Evolutionary conservation across 164 flowering plant species (phyloP).

Genomic region (Liquidambar formosana): DNA sequence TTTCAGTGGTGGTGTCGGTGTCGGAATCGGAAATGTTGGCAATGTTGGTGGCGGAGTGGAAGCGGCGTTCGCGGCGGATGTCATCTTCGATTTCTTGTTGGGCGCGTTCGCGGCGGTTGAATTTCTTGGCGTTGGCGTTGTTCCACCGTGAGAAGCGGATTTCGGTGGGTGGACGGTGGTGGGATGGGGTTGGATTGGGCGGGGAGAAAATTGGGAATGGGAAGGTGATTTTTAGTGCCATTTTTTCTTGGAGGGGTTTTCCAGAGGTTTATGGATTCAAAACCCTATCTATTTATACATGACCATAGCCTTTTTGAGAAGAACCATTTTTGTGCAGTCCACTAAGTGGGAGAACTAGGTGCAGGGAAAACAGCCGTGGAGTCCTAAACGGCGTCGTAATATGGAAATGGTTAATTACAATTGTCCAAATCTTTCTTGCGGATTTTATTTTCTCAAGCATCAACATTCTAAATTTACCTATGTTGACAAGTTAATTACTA

Average conservation of each 20-base stretch:
- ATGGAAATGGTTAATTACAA: too few species aligned
- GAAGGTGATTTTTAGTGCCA: slow-evolving; percentile 48
- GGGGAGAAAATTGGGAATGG: slow-evolving; percentile 64
- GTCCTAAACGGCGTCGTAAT: too few species aligned
- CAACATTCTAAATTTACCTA: too few species aligned
- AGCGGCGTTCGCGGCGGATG: slow-evolving; percentile 62
- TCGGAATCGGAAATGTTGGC: slow-evolving; percentile 23
- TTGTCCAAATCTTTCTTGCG: too few species aligned
- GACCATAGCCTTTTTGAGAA: not conserved
- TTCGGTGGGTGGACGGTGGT: slow-evolving; percentile 43
- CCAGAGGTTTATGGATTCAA: too few species aligned
- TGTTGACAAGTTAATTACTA: too few species aligned
- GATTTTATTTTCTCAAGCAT: too few species aligned
- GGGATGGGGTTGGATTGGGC: slow-evolving; percentile 22
- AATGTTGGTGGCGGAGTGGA: slow-evolving; percentile 54
- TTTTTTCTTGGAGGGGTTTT: too few species aligned
- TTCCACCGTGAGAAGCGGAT: slow-evolving; percentile 86
- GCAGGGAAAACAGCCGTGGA: too few species aligned
- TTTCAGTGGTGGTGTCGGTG: slow-evolving; percentile 22
- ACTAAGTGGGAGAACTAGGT: too few species aligned
- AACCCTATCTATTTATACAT: too few species aligned
- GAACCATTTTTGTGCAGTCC: too few species aligned
- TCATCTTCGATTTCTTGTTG: slow-evolving; percentile 77
- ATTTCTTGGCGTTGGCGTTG: slow-evolving; percentile 79
- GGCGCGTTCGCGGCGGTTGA: slow-evolving; percentile 42